These are phyloP conservation scores for Glomus cerebriforme DNA, from an alignment of 192 early-diverging fungal genomes.

Conservation along the genomic window DNA sequence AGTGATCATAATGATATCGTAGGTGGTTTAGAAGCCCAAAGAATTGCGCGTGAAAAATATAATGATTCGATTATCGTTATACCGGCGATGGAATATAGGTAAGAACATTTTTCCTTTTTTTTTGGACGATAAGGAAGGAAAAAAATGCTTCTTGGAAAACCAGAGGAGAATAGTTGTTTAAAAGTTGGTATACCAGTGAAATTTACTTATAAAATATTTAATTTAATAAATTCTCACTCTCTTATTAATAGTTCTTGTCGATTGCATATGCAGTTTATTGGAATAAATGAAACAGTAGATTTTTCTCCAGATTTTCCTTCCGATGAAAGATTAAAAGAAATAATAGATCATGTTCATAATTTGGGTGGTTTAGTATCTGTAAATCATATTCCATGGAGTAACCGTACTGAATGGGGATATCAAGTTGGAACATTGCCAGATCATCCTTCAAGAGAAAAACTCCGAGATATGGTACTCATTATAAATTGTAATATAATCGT, in stretches of 20 bases:
- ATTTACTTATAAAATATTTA: no score
- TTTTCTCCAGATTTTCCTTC: conserved; percentile 51
- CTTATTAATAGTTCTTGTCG: conserved; percentile 55
- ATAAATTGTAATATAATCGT: no score
- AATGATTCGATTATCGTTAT: conserved; percentile 59
- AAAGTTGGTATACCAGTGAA: no score
- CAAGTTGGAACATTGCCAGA: conserved; percentile 57
- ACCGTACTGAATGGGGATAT: conserved; percentile 59
- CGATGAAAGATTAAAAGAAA: conserved; percentile 58
- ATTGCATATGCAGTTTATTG: conserved; percentile 73
- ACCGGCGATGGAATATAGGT: conserved; percentile 69
- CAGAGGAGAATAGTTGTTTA: no score
- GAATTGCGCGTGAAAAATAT: conserved; percentile 55
- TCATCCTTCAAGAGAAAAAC: conserved; percentile 59
- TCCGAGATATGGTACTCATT: conserved; percentile 48
- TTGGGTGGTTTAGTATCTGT: conserved; percentile 72
- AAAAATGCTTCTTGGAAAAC: no score
- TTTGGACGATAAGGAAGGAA: no score
- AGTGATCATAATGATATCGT: conserved; percentile 70
- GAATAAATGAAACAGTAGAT: conserved; percentile 51
- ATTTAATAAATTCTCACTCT: no score
- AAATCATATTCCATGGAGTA: conserved; percentile 81
- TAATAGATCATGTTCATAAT: conserved; percentile 61
- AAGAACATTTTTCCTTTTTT: no score
- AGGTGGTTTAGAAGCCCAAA: conserved; percentile 62